Conservation (phyloP, 148 eudicot genomes). For the Nyssa sinensis region DNA sequence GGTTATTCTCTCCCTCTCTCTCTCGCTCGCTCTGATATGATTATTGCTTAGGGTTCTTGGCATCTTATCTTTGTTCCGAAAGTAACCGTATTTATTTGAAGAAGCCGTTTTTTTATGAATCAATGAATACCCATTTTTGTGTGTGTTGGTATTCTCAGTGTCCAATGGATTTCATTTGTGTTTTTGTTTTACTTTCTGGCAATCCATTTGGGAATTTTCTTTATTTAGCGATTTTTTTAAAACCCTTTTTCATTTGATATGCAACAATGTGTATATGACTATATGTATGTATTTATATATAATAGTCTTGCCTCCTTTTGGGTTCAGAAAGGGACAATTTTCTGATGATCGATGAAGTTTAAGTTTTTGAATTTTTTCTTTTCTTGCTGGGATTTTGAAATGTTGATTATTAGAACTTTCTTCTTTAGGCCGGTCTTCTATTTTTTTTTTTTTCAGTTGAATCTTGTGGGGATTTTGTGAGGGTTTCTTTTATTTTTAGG, state of each 20-base stretch:
- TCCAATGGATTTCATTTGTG: neutral
- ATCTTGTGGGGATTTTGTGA: neutral
- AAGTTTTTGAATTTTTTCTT: neutral
- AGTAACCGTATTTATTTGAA: no score
- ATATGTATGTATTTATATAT: neutral
- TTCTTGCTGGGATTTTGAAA: neutral
- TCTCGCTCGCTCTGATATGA: neutral
- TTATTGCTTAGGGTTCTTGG: neutral
- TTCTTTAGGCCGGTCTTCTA: neutral
- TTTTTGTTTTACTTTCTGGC: neutral
- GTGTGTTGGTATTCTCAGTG: neutral
- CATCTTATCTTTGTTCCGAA: neutral
- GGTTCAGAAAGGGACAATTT: neutral
- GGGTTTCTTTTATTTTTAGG: neutral
- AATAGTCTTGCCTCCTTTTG: neutral
- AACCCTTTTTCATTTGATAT: neutral
- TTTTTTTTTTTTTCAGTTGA: neutral
- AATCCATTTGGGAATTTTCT: neutral
- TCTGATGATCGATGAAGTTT: neutral
- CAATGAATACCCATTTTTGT: neutral
- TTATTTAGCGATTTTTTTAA: neutral
- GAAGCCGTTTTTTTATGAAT: no score
- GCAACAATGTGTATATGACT: neutral
- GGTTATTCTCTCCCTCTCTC: slow-evolving; percentile 33
- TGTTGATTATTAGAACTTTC: neutral